Percentiles rank a stretch among this genome's conserved stretches.
Evolutionary conservation across 2,329 filamentous ascomycete genomes (phyloP).

Genomic region (Monosporascus sp.): DNA sequence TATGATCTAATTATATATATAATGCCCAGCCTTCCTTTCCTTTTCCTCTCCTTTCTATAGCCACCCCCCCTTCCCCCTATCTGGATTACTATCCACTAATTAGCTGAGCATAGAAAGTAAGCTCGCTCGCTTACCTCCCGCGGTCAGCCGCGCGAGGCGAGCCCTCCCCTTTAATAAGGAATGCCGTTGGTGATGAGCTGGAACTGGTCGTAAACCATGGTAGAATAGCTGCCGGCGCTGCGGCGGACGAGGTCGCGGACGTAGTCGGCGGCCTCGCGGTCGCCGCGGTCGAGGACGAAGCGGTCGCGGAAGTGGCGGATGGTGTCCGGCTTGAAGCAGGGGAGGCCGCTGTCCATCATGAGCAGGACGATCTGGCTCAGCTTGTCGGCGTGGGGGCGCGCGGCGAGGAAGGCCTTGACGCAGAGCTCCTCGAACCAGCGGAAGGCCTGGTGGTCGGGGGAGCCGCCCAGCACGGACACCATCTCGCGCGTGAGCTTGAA

Average conservation of each 20-base stretch:
- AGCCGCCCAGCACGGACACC: constrained; percentile 97
- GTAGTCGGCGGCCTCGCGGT: constrained; percentile 90
- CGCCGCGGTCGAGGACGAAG: constrained; percentile 87
- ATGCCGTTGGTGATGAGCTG: constrained; percentile 96
- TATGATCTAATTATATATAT: too few species aligned
- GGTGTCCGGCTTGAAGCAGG: constrained; percentile 96
- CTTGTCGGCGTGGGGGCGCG: constrained; percentile 80
- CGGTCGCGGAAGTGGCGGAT: constrained; percentile 87
- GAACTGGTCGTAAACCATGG: constrained; percentile 95
- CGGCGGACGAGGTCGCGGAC: constrained; percentile 86
- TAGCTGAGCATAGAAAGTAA: too few species aligned
- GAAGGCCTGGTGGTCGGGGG: constrained; percentile 78
- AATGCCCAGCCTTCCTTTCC: too few species aligned
- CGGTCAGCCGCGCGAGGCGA: neutral
- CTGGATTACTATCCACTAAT: too few species aligned
- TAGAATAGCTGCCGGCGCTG: constrained; percentile 87
- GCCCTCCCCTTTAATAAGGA: constrained; percentile 59
- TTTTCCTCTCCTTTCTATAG: too few species aligned
- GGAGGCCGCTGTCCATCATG: constrained; percentile 94
- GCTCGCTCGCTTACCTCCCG: too few species aligned
- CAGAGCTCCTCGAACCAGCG: constrained; percentile 95
- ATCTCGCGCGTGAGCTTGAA: constrained; percentile 98
- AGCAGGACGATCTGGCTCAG: constrained; percentile 82
- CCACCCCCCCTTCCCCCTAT: too few species aligned
- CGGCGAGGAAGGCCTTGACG: constrained; percentile 89